Evolutionary conservation across 352 stramenopile genomes (phyloP), one percentile per base, ranked within the genome.

Genomic region (Globisporangium cylindrosporum): DNA sequence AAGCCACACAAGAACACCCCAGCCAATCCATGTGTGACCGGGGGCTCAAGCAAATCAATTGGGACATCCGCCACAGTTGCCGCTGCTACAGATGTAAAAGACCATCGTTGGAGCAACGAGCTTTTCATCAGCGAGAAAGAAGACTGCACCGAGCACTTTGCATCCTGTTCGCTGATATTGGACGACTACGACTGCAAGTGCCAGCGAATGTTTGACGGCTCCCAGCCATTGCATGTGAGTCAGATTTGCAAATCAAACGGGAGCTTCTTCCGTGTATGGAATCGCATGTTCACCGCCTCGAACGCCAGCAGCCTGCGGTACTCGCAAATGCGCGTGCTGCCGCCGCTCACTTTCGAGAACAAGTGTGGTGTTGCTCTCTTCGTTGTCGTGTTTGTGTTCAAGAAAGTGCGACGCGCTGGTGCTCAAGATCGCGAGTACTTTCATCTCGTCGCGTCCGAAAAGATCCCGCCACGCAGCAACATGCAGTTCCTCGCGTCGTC

Each of bases 71-170:
- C 49, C 3, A 55, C 27, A 7, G 67, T 20, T 9, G 63, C 59
- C 9, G 66, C 24, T 18, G 59, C 59, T 14, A 55, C 66, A n/a
- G 51, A 51, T 49, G 62, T 73, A 4, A 80, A 75, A 61, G 76
- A 86, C 1, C 78, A 94, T 55, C 84, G 86, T n/a, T 93, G 87
- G 85, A 95, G 87, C 63, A 91, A 93, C 55, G 85, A 92, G 15
- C 53, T 94, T 18, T 81, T 94, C 43, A 84, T 95, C 62, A 88
- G 79, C 25, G 80, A 90, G 10, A 88, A 82, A 46, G 81, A 91
- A 63, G 78, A 83, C 14, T 81, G 64, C n/a, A 76, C 69, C 2
- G 74, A 92, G n/a, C 78, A 78, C 32, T 79, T 88, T 22, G 85
- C 86, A 0, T 79, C 82, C 1, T 93, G 84, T 53, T 91, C 83